Evolutionary conservation across 176 grass and related monocot species (phyloP), one percentile per base, ranked within the genome.

Genomic region (Poa annua): DNA sequence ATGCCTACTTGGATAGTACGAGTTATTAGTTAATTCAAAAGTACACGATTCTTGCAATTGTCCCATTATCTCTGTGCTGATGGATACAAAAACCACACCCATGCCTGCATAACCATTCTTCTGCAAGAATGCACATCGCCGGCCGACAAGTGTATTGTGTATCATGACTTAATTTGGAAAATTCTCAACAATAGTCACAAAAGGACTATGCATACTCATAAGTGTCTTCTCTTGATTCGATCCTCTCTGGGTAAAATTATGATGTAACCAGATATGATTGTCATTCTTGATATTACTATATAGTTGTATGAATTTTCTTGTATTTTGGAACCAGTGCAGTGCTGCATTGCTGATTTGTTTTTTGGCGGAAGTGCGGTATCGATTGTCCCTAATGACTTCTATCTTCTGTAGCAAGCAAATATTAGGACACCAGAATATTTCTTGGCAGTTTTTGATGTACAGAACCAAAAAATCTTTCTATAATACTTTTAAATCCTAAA

Each of bases 331-430:
- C 51, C 11, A 44, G 36, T 19, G 36, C 17, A 70, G 45, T 62
- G 20, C 45, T 78, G 1, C 6, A 20, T 55, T 56, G 19, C 53
- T 61, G 24, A 26, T 61, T 26, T 61, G 24, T 26, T 61, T 61
- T 59, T 24, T 13, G 11, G 24, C 11, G 4, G 25, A 25, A 60
- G 21, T 60, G 57, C 57, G 13, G 22, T 60, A 60, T 4, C 16
- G 25, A 14, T 79, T 62, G 32, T 11, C 45, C 38, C 15, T 52
- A 79, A 79, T 78, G 20, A 51, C 24, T 36, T 85, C 41, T 48
- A 35, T 15, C 21, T 16, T 11, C 45, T 86, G 57, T 45, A 66
- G 76, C 59, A 69, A 66, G n/a, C 29, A 32, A 29, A 51, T 61
- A 34, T 50, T 38, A 32, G 72, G 38, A 49, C 3, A 47, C 36